Conservation (phyloP, 345 rosid species). For the Bruguiera sexangula region DNA sequence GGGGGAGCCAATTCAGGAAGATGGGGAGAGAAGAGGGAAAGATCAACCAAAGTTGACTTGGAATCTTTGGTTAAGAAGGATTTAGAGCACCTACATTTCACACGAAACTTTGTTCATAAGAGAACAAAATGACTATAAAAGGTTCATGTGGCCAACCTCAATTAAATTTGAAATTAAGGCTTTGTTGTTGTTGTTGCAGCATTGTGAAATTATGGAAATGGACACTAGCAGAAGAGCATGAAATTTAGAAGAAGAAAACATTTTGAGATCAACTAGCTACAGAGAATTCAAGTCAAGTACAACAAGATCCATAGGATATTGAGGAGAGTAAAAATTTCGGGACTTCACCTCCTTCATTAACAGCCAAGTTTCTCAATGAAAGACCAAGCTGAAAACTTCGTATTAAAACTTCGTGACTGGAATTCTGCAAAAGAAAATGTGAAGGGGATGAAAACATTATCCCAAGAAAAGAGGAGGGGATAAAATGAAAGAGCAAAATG, state of each 20-base stretch:
- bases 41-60: too few species aligned
- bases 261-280: neutral
- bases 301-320: neutral
- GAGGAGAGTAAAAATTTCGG: neutral
- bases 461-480: neutral
- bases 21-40: too few species aligned
- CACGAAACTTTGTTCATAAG: too few species aligned
- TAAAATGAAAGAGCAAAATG: neutral
- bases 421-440: slow-evolving; percentile 55
- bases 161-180: neutral
- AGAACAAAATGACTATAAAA: too few species aligned
- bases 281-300: neutral
- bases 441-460: slow-evolving; percentile 12
- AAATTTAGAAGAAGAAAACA: too few species aligned
- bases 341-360: slow-evolving; percentile 67
- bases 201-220: neutral
- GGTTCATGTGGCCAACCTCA: too few species aligned
- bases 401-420: slow-evolving; percentile 65
- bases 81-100: too few species aligned
- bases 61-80: too few species aligned
- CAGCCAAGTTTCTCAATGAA: slow-evolving; percentile 77
- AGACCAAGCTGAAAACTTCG: slow-evolving; percentile 92
- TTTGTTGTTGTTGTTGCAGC: neutral
- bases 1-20: too few species aligned
- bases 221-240: too few species aligned